A percentile compares a stretch with the other conserved stretches of the same genome.
phyloP scores from a whole-genome alignment of 2,329 filamentous ascomycete species.

The Aspergillus phoenicis region DNA sequence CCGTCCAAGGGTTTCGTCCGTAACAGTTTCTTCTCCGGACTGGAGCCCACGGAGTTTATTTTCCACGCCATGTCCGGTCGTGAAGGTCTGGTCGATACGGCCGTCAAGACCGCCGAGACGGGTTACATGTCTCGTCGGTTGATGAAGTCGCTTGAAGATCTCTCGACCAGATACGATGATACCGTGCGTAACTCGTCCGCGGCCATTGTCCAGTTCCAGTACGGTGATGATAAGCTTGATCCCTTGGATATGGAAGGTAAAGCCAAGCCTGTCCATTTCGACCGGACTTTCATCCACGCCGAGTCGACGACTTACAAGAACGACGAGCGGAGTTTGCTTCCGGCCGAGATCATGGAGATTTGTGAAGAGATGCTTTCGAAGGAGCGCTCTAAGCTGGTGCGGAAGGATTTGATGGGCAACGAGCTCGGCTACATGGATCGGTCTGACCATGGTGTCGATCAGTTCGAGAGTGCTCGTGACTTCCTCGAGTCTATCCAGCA shows the following conservation, averaged over 20 bases:
- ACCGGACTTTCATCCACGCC: constrained; percentile 82
- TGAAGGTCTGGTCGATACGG: constrained; percentile 98
- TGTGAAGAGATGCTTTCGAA: constrained; percentile 68
- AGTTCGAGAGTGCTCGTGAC: constrained; percentile 77
- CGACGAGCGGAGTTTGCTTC: constrained; percentile 69
- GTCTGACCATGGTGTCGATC: constrained; percentile 69
- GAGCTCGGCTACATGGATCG: constrained; percentile 69
- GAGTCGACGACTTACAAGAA: constrained; percentile 79
- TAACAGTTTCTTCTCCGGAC: constrained; percentile 94
- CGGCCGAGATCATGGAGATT: constrained; percentile 70
- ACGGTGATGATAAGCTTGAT: constrained; percentile 92
- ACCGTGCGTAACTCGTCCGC: constrained; percentile 90
- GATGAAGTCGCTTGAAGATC: constrained; percentile 97
- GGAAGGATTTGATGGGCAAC: constrained; percentile 63
- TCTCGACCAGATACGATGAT: constrained; percentile 90
- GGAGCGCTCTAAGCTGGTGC: constrained; percentile 67
- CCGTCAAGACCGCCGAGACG: constrained; percentile 97
- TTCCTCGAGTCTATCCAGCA: constrained; percentile 78
- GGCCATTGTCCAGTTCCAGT: constrained; percentile 93
- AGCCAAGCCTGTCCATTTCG: constrained; percentile 88
- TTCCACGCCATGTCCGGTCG: constrained; percentile 98
- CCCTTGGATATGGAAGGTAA: constrained; percentile 97
- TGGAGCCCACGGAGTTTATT: constrained; percentile 88
- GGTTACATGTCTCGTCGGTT: constrained; percentile 98
- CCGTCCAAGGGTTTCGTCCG: constrained; percentile 94